Percentiles rank a stretch among this genome's conserved stretches.
Conservation (phyloP, 2,329 filamentous ascomycete species). For the Rutstroemia sp. region DNA sequence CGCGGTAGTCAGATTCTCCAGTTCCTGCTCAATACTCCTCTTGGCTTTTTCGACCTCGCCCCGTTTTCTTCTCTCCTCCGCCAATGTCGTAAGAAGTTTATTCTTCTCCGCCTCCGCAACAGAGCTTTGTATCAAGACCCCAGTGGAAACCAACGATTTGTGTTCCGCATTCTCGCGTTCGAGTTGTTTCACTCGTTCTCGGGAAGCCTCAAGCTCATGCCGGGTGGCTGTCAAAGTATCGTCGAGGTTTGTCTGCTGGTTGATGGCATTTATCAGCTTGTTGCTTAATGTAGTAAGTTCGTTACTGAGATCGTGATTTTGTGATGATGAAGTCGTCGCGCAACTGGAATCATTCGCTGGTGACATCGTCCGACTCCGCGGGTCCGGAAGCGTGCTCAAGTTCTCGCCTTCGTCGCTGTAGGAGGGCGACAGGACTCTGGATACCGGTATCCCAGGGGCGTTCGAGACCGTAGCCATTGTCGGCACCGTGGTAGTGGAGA, state of each 20-base stretch:
- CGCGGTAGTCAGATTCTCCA: conserved; percentile 83
- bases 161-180: conserved; percentile 57
- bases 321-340: conserved; percentile 31
- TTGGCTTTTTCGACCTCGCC: conserved; percentile 67
- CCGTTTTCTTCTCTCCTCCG: conserved; percentile 60
- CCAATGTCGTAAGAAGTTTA: conserved; percentile 48
- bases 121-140: conserved; percentile 68
- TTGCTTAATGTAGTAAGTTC: conserved; percentile 84
- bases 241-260: conserved; percentile 87
- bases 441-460: conserved; percentile 17
- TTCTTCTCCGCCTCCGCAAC: conserved; percentile 67
- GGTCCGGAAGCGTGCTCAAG: conserved; percentile 63
- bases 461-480: conserved; percentile 31
- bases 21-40: conserved; percentile 82
- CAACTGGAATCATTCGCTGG: conserved; percentile 33
- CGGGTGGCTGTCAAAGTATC: conserved; percentile 77
- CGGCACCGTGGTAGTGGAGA: conserved; percentile 33
- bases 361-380: conserved; percentile 46
- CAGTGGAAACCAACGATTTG: conserved; percentile 60
- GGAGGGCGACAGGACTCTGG: conserved; percentile 27
- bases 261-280: conserved; percentile 95
- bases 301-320: conserved; percentile 50
- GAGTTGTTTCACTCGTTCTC: conserved; percentile 58
- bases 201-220: conserved; percentile 71
- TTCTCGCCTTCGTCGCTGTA: conserved; percentile 47